Conservation (phyloP, 805 yeast species). For the Candida maris region DNA sequence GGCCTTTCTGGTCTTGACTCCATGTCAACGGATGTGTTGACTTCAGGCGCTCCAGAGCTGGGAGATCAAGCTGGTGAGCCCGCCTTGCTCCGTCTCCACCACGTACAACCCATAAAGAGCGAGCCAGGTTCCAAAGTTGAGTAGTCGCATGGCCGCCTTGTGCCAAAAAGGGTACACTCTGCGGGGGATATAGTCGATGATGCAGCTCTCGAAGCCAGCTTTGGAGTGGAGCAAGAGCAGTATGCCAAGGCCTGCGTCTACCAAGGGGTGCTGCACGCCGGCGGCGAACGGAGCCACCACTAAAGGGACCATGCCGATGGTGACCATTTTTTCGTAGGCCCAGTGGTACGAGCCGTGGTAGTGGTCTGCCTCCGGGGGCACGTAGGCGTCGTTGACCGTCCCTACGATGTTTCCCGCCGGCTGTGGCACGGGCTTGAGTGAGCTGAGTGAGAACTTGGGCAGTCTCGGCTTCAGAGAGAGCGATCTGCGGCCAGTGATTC, state of each 20-base stretch:
- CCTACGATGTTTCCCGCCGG: constrained; percentile 91
- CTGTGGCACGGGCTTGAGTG: constrained; percentile 60
- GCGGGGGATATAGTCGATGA: constrained; percentile 85
- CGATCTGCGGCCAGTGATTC: constrained; percentile 1
- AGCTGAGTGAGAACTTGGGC: constrained; percentile 15
- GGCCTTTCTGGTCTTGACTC: too few species aligned
- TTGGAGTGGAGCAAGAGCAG: constrained; percentile 73
- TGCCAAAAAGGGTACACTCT: constrained; percentile 82
- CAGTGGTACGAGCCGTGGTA: constrained; percentile 88
- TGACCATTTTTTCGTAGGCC: constrained; percentile 77
- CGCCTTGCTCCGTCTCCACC: constrained; percentile 76
- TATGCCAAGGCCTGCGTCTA: constrained; percentile 69
- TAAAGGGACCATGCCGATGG: constrained; percentile 74
- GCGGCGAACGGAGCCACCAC: constrained; percentile 70
- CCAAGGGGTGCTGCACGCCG: constrained; percentile 65
- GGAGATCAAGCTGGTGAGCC: constrained; percentile 62
- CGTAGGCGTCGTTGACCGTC: constrained; percentile 87
- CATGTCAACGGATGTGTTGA: too few species aligned
- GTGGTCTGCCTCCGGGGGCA: constrained; percentile 57
- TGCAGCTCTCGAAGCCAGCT: constrained; percentile 86
- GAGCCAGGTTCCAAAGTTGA: constrained; percentile 67
- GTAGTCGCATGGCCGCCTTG: constrained; percentile 59
- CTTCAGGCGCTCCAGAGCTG: constrained; percentile 60
- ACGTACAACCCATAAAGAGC: constrained; percentile 78
- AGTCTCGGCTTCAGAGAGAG: constrained; percentile 23